phyloP scores from a whole-genome alignment of 176 grass and related monocot species.

The Musa acuminata region DNA sequence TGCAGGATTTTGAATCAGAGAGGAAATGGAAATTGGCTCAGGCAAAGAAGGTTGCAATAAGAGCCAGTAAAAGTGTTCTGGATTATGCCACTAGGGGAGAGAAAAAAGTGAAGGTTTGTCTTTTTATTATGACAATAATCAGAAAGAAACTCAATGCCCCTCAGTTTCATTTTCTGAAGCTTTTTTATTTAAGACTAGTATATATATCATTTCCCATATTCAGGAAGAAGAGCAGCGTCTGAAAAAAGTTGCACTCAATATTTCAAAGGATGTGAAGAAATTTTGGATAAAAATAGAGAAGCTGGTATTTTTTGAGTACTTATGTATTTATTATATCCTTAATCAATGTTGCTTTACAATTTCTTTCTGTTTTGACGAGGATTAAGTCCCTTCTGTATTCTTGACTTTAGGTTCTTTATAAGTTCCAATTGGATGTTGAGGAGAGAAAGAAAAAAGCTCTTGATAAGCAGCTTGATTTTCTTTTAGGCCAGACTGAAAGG shows the following conservation, averaged over 20 bases:
- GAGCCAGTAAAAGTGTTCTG: constrained; percentile 64
- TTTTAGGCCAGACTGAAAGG: constrained; percentile 98
- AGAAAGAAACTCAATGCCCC: background rate
- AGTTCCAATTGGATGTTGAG: constrained; percentile 81
- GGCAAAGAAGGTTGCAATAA: constrained; percentile 82
- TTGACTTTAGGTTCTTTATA: constrained; percentile 80
- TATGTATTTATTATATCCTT: background rate
- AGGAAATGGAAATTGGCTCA: constrained; percentile 96
- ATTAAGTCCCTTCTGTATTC: constrained; percentile 10
- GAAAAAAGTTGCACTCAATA: constrained; percentile 84
- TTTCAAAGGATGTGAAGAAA: constrained; percentile 99
- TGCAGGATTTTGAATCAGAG: constrained; percentile 93
- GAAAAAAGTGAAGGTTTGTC: constrained; percentile 81
- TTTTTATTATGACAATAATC: background rate
- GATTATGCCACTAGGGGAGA: constrained; percentile 79
- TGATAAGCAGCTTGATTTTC: constrained; percentile 96
- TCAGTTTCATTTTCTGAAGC: background rate
- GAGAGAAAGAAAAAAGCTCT: constrained; percentile 92
- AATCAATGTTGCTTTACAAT: background rate
- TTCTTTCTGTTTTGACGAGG: constrained; percentile 7
- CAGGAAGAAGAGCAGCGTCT: constrained; percentile 91
- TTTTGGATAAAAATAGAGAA: constrained; percentile 99
- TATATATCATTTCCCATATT: background rate
- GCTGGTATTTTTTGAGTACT: constrained; percentile 41
- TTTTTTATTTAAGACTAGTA: background rate